Evolutionary conservation across 768 basidiomycete species (phyloP).

Genomic region (Suillus alpinus): DNA sequence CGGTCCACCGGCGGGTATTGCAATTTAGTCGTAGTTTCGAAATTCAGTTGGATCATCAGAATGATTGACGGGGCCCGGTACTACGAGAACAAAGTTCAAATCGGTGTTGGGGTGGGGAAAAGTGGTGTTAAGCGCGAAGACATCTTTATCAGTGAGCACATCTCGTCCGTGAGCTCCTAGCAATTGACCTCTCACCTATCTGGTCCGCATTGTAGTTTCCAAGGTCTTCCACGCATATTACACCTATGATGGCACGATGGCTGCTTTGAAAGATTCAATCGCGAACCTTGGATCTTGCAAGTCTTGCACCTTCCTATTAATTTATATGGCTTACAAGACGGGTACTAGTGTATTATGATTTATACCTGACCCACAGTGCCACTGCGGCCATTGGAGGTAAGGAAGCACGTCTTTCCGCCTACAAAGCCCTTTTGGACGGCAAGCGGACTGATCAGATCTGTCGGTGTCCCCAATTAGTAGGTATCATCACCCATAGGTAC

Average conservation of each 20-base stretch:
- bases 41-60: conserved; percentile 7
- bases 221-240: conserved; percentile 4
- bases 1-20: no score
- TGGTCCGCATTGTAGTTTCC: background rate
- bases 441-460: conserved; percentile 58
- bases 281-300: conserved; percentile 48
- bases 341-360: conserved; percentile 52
- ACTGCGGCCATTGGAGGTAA: conserved; percentile 51
- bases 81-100: conserved; percentile 56
- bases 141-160: conserved; percentile 55
- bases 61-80: conserved; percentile 58
- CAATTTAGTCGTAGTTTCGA: background rate
- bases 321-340: background rate
- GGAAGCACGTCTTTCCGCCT: conserved; percentile 57
- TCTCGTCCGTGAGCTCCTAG: background rate
- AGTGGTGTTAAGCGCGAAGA: conserved; percentile 49
- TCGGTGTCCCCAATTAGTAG: conserved; percentile 78
- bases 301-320: conserved; percentile 11
- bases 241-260: conserved; percentile 48
- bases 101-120: conserved; percentile 50
- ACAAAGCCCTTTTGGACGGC: conserved; percentile 61
- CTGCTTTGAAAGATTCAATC: conserved; percentile 55
- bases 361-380: conserved; percentile 74
- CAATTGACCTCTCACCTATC: background rate
- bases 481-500: conserved; percentile 14